Conservation (phyloP, 2,329 filamentous ascomycete species). For the Arachnomyces sp. region DNA sequence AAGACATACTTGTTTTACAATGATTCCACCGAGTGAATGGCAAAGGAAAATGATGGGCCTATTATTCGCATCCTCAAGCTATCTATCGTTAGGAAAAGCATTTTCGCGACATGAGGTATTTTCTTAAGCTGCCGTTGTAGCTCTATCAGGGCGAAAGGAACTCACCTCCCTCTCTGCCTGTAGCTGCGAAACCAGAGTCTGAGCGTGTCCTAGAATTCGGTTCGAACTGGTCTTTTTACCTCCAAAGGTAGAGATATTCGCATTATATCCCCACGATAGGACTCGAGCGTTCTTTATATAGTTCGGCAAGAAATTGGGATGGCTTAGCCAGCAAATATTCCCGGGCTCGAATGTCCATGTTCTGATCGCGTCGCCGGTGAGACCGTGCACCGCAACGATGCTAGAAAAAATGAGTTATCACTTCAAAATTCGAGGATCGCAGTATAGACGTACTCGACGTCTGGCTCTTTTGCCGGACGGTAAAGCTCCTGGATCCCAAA, state of each 20-base stretch:
- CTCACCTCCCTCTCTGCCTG: constrained; percentile 25
- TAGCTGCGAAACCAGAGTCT: constrained; percentile 28
- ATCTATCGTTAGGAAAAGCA: constrained; percentile 7
- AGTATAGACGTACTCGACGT: constrained; percentile 12
- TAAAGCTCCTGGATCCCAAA: constrained; percentile 14
- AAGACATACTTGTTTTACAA: constrained; percentile 31
- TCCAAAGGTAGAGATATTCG: constrained; percentile 15
- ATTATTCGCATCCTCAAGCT: constrained; percentile 24
- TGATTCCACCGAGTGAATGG: constrained; percentile 35
- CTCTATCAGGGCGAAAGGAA: too few species aligned
- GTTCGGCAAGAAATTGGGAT: constrained; percentile 27
- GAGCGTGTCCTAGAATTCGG: constrained; percentile 29
- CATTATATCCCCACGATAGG: constrained; percentile 26
- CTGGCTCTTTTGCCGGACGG: constrained; percentile 9
- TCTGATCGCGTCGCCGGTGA: constrained; percentile 31
- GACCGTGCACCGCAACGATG: constrained; percentile 37
- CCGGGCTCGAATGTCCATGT: constrained; percentile 31
- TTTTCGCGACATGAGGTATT: too few species aligned
- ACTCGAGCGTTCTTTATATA: constrained; percentile 23
- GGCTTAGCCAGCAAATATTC: constrained; percentile 29
- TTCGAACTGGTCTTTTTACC: constrained; percentile 23
- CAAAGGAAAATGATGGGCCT: constrained; percentile 36
- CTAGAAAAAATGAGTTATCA: constrained; percentile 11
- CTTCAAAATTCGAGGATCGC: not conserved
- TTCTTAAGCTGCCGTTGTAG: too few species aligned